phyloP scores from a whole-genome alignment of 1,284 basidiomycete species.

The Jaminaea rosea region DNA sequence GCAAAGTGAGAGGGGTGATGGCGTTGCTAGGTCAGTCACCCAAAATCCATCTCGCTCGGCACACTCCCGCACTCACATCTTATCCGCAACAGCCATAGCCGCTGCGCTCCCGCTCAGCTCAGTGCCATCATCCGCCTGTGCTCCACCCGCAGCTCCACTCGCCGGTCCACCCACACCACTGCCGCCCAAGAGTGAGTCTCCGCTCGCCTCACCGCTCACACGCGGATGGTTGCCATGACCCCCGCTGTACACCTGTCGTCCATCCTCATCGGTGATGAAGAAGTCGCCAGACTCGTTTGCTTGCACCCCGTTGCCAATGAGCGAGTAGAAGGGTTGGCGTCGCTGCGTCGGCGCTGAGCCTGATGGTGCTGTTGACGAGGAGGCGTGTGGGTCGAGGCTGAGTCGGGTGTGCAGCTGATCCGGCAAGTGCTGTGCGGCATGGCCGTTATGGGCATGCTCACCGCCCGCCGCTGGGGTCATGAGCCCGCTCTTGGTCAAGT shows the following conservation, averaged over 20 bases:
- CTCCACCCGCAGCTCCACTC: slow-evolving; percentile 47
- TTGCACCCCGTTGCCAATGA: slow-evolving; percentile 45
- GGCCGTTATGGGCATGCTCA: too few species aligned
- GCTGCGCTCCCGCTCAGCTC: too few species aligned
- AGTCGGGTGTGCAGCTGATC: slow-evolving; percentile 5
- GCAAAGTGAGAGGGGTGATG: too few species aligned
- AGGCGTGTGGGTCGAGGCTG: slow-evolving; percentile 13
- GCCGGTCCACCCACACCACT: slow-evolving; percentile 30
- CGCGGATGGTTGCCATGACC: slow-evolving; percentile 13
- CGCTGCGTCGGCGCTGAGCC: slow-evolving; percentile 3
- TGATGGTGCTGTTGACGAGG: too few species aligned
- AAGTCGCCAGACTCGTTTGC: slow-evolving; percentile 48
- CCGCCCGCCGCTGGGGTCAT: neutral
- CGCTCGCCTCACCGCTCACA: neutral
- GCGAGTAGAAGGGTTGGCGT: slow-evolving; percentile 10
- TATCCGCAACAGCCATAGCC: too few species aligned
- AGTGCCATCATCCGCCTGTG: too few species aligned
- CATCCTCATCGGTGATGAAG: slow-evolving; percentile 42
- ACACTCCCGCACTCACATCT: too few species aligned
- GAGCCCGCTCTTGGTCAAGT: neutral
- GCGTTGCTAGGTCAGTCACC: too few species aligned
- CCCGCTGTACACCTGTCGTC: slow-evolving; percentile 30
- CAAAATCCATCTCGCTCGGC: too few species aligned
- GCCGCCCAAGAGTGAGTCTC: slow-evolving; percentile 10
- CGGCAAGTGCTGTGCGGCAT: neutral